These are phyloP conservation scores for Osmanthus fragrans DNA, from an alignment of 257 asterid genomes.

Conservation along the genomic window DNA sequence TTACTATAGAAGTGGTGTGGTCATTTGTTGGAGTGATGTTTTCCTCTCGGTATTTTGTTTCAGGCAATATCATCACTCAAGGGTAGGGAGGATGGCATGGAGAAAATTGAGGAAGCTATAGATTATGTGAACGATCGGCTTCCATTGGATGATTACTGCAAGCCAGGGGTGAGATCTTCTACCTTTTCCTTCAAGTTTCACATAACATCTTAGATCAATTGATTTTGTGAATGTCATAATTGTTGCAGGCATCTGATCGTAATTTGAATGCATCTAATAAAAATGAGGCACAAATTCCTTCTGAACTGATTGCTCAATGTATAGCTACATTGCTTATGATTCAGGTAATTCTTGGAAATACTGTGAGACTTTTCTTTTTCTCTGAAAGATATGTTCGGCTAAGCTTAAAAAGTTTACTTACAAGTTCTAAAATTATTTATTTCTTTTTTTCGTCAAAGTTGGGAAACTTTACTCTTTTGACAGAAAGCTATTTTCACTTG, in stretches of 20 bases:
- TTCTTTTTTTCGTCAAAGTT: too few species aligned
- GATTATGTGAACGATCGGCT: conserved; percentile 56
- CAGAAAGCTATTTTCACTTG: too few species aligned
- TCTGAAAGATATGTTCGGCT: not conserved
- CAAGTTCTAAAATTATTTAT: too few species aligned
- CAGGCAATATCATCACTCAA: conserved; percentile 75
- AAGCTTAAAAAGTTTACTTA: too few species aligned
- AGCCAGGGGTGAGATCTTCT: conserved; percentile 42
- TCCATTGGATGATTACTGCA: conserved; percentile 37
- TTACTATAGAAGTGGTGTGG: not conserved
- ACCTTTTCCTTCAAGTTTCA: conserved; percentile 7
- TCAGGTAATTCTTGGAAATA: conserved; percentile 41
- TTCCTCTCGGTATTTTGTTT: not conserved
- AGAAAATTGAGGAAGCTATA: conserved; percentile 72
- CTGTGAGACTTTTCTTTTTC: not conserved
- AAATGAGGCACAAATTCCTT: conserved; percentile 56
- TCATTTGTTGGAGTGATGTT: not conserved
- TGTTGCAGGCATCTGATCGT: conserved; percentile 54
- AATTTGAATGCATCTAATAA: conserved; percentile 43
- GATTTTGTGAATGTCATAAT: conserved; percentile 14
- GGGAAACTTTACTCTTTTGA: too few species aligned
- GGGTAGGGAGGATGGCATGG: conserved; percentile 46
- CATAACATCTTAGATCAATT: conserved; percentile 15
- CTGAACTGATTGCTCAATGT: conserved; percentile 12
- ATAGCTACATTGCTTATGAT: conserved; percentile 63